These are phyloP conservation scores for Urostyla sp. DNA, from an alignment of 73 alveolate genomes.

Conservation along the genomic window DNA sequence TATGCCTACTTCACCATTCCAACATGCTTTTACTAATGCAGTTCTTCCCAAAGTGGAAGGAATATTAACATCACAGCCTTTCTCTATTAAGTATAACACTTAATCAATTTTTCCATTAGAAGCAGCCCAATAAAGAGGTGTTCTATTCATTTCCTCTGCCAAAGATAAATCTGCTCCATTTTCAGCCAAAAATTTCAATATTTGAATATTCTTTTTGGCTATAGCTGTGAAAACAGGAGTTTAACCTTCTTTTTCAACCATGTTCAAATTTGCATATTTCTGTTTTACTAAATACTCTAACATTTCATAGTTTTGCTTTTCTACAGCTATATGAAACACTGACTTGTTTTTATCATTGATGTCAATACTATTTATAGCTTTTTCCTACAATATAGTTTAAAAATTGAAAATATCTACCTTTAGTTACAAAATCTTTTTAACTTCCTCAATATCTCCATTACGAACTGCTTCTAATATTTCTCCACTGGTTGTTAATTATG, in stretches of 20 bases:
- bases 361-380: conserved; percentile 43
- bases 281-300: conserved; percentile 63
- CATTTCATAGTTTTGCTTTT: conserved; percentile 71
- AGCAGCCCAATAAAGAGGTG: conserved; percentile 78
- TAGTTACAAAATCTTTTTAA: conserved; percentile 13
- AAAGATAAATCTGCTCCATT: conserved; percentile 81
- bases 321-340: conserved; percentile 79
- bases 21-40: conserved; percentile 88
- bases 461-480: conserved; percentile 54
- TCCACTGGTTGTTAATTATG: conserved; percentile 47
- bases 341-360: conserved; percentile 42
- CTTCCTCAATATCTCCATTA: conserved; percentile 30
- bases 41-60: conserved; percentile 85
- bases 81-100: conserved; percentile 68
- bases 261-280: conserved; percentile 77
- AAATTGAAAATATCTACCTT: background rate
- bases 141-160: conserved; percentile 77
- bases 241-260: conserved; percentile 78
- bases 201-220: conserved; percentile 65
- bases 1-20: conserved; percentile 87
- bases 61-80: conserved; percentile 82
- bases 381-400: background rate
- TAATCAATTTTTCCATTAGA: conserved; percentile 72
- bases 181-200: conserved; percentile 72
- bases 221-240: conserved; percentile 86